These are phyloP conservation scores for Misopates orontium DNA, from an alignment of 257 asterid species.

Conservation along the genomic window DNA sequence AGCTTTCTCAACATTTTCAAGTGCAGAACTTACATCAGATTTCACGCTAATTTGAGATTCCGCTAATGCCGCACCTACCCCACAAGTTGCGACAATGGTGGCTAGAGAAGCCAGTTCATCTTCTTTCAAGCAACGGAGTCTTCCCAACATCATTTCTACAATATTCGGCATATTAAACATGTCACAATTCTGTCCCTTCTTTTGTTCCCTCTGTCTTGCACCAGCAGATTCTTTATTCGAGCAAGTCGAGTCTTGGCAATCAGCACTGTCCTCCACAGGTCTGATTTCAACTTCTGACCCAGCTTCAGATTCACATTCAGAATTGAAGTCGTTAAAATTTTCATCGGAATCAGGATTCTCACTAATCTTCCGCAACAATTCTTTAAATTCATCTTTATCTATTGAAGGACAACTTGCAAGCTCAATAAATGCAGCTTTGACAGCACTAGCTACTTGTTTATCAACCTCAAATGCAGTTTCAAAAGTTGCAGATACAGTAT, in stretches of 20 bases:
- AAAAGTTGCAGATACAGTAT: constrained; percentile 72
- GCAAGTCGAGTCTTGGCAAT: background rate
- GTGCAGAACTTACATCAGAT: constrained; percentile 18
- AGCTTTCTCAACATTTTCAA: constrained; percentile 21
- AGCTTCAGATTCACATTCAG: constrained; percentile 61
- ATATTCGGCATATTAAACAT: constrained; percentile 45
- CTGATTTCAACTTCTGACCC: constrained; percentile 42
- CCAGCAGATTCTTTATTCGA: constrained; percentile 22
- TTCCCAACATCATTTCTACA: constrained; percentile 73
- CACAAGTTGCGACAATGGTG: constrained; percentile 90
- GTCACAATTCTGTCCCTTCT: constrained; percentile 36
- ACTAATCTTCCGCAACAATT: constrained; percentile 70
- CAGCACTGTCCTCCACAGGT: constrained; percentile 18
- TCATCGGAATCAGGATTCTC: constrained; percentile 76
- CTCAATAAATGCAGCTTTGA: constrained; percentile 76
- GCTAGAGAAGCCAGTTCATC: constrained; percentile 93
- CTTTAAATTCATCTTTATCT: constrained; percentile 72
- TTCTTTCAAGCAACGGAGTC: constrained; percentile 76
- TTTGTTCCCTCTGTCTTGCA: constrained; percentile 29
- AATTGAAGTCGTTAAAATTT: constrained; percentile 33
- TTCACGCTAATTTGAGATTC: constrained; percentile 39
- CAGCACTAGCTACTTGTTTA: constrained; percentile 88
- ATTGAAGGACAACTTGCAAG: constrained; percentile 69
- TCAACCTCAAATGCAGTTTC: constrained; percentile 92
- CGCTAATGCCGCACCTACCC: constrained; percentile 79